phyloP scores from a whole-genome alignment of 352 stramenopile genomes.

The Pythium myriotylum region DNA sequence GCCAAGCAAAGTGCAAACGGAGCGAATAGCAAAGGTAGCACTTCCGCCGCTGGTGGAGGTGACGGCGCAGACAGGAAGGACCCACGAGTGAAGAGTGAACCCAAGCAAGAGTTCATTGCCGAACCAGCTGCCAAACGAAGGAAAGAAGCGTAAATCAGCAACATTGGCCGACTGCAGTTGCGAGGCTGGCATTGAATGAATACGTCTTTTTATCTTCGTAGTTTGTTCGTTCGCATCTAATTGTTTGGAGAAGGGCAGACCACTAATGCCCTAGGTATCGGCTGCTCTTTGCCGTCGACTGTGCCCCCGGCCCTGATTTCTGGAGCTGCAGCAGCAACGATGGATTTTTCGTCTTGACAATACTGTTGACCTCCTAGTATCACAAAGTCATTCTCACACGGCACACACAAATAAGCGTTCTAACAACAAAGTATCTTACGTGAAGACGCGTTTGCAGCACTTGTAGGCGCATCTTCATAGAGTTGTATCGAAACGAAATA shows the following conservation, averaged over 20 bases:
- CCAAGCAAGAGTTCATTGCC: slow-evolving; percentile 19
- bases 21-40: slow-evolving; percentile 28
- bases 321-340: slow-evolving; percentile 83
- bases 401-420: too few species aligned
- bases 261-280: slow-evolving; percentile 68
- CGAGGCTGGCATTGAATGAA: too few species aligned
- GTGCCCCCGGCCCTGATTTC: slow-evolving; percentile 47
- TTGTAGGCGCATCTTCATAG: slow-evolving; percentile 91
- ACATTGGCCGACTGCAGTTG: too few species aligned
- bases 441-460: slow-evolving; percentile 91
- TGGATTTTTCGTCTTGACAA: slow-evolving; percentile 95
- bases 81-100: slow-evolving; percentile 34
- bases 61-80: slow-evolving; percentile 28
- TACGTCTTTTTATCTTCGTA: too few species aligned
- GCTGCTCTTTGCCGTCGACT: slow-evolving; percentile 42
- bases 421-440: slow-evolving; percentile 27
- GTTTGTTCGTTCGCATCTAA: too few species aligned
- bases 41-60: background rate
- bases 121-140: slow-evolving; percentile 59
- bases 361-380: slow-evolving; percentile 90
- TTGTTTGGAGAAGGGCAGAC: too few species aligned
- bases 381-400: background rate
- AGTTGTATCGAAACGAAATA: slow-evolving; percentile 94
- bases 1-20: slow-evolving; percentile 62
- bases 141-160: slow-evolving; percentile 41